Evolutionary conservation across 2,329 filamentous ascomycete species (phyloP).

Genomic region (Hypoxylon rubiginosum): DNA sequence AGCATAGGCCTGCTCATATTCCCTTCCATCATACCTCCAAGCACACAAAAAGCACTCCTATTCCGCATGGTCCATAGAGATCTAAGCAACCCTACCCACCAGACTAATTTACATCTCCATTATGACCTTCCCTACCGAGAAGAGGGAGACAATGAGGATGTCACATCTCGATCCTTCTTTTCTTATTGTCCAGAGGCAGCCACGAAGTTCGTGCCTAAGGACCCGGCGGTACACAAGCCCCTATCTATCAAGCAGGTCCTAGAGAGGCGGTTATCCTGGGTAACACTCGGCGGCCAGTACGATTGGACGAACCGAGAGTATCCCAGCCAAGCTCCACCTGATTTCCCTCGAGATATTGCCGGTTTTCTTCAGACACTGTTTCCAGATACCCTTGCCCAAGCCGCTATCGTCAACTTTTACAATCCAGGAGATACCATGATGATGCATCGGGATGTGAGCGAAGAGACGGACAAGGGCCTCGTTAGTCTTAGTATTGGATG

Average conservation of each 20-base stretch:
- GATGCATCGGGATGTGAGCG: constrained; percentile 93
- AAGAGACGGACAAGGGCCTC: constrained; percentile 81
- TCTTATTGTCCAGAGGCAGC: constrained; percentile 62
- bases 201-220: constrained; percentile 74
- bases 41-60: constrained; percentile 77
- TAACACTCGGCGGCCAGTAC: constrained; percentile 95
- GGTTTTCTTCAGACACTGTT: constrained; percentile 78
- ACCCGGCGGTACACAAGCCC: constrained; percentile 80
- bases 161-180: constrained; percentile 65
- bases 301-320: constrained; percentile 94
- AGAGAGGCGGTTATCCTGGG: constrained; percentile 87
- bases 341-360: constrained; percentile 81
- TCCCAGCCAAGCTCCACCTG: constrained; percentile 74
- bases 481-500: constrained; percentile 92
- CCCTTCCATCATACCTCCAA: constrained; percentile 78
- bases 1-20: constrained; percentile 80
- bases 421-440: constrained; percentile 90
- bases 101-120: constrained; percentile 92
- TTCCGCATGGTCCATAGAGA: constrained; percentile 82
- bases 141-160: constrained; percentile 35
- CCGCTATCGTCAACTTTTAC: constrained; percentile 95
- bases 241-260: constrained; percentile 78
- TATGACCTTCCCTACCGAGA: constrained; percentile 75
- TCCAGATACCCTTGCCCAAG: constrained; percentile 82
- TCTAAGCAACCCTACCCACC: constrained; percentile 78